A percentile compares a stretch with the other conserved stretches of the same genome.
Conservation (phyloP, 2,329 filamentous ascomycete genomes). For the Ophiosphaerella korrae region DNA sequence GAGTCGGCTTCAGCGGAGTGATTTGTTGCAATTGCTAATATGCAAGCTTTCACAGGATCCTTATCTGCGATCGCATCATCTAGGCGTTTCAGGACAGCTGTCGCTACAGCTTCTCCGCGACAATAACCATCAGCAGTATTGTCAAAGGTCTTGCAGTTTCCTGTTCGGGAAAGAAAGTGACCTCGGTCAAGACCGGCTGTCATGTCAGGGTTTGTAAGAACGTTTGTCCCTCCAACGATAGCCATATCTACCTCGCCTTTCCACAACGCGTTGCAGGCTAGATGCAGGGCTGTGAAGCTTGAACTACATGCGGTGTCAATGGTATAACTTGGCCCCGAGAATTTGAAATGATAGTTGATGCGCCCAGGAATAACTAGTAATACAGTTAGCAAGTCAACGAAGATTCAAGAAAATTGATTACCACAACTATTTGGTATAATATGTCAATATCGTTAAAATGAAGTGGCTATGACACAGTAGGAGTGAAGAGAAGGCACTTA, state of each 20-base stretch:
- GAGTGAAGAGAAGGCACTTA: background rate
- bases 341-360: slow-evolving; percentile 45
- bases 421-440: no score
- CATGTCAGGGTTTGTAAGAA: slow-evolving; percentile 41
- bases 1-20: slow-evolving; percentile 44
- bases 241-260: slow-evolving; percentile 20
- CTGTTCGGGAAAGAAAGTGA: slow-evolving; percentile 32
- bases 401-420: no score
- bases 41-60: slow-evolving; percentile 43
- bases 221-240: slow-evolving; percentile 30
- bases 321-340: slow-evolving; percentile 20
- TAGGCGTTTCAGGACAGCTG: slow-evolving; percentile 41
- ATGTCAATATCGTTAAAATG: no score
- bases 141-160: slow-evolving; percentile 40
- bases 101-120: slow-evolving; percentile 36
- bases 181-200: slow-evolving; percentile 48
- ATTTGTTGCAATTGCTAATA: slow-evolving; percentile 47
- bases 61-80: slow-evolving; percentile 40
- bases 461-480: no score
- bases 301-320: slow-evolving; percentile 14
- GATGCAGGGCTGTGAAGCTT: slow-evolving; percentile 24
- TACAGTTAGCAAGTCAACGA: background rate
- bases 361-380: slow-evolving; percentile 52
- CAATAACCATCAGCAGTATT: slow-evolving; percentile 44
- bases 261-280: slow-evolving; percentile 28